A percentile compares a stretch with the other conserved stretches of the same genome.
phyloP scores from a whole-genome alignment of 1,284 basidiomycete species.

The Rhodofomes roseus region DNA sequence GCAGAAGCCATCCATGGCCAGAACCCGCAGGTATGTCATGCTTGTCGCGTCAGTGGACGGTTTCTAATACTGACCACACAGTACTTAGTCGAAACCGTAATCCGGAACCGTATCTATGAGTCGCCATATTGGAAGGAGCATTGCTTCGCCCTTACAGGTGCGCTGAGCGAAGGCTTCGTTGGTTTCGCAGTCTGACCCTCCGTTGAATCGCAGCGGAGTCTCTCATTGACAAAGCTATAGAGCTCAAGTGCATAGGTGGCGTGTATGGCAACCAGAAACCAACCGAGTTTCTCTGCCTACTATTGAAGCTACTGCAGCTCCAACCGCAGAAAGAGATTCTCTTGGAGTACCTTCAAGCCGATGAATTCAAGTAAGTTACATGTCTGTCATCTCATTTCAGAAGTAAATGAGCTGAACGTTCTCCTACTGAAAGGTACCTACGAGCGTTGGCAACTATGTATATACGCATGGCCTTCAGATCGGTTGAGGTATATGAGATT shows the following conservation, averaged over 20 bases:
- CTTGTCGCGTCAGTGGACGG: background rate
- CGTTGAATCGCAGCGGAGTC: conserved; percentile 65
- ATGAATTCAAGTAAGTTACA: conserved; percentile 91
- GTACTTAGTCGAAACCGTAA: conserved; percentile 96
- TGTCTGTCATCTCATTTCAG: background rate
- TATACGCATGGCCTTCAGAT: conserved; percentile 89
- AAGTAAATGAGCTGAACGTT: background rate
- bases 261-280: conserved; percentile 92
- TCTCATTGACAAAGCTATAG: conserved; percentile 90
- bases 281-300: conserved; percentile 87
- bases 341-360: conserved; percentile 89
- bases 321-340: conserved; percentile 97
- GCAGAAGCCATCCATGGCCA: conserved; percentile 89
- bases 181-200: background rate
- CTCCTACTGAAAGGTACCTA: conserved; percentile 64
- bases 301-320: conserved; percentile 93
- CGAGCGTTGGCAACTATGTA: conserved; percentile 93
- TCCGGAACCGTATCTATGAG: conserved; percentile 95
- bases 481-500: conserved; percentile 88
- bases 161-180: conserved; percentile 16
- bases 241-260: conserved; percentile 83
- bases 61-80: conserved; percentile 38
- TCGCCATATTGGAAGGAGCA: conserved; percentile 96
- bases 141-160: conserved; percentile 89
- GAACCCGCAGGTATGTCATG: conserved; percentile 72